Base-by-base conservation (phyloP, 2,329 filamentous ascomycete genomes). In the Epicoccum nigrum region DNA sequence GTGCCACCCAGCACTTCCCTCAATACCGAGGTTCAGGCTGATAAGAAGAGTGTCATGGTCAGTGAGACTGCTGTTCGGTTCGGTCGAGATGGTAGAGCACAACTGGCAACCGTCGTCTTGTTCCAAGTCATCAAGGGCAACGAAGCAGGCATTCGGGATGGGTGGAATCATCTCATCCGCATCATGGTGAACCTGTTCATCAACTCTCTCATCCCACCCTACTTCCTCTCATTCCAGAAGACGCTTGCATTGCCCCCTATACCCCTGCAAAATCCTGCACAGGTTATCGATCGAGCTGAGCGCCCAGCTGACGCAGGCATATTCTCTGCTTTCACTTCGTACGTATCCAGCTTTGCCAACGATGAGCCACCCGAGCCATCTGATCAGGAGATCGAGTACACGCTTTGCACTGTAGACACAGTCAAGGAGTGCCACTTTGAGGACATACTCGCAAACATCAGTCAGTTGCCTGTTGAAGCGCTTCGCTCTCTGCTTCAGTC, bases 361-460 rank as follows among this genome's bases (percentile, higher is more conserved):
- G 94, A 97, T 72, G 94, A 99, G 68, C 94, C 94, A 11, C 94
- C 94, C 0, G 94, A 99, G 75, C 94, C 94, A 2, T 97, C 94
- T 1, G 92, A 97, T 59, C 93, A 97, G 70, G 94, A 99, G 71
- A 81, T 99, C 23, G 94, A 99, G 67, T 96, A 94, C 69, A 97
- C 94, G 0, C 79, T 99, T 8, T 94, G 90, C 69, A 93, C 94
- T 1, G 89, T 97, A 2, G 94, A 97, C 70, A 99, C 93, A 65
- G 86, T 99, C 33, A 93, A 90, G 62, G 88, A 91, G 35, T 99
- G 94, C 71, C 86, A 88, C 47, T 88, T 97, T 68, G 86, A 87
- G 51, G 85, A 89, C 56, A 86, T 97, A 3, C 86, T 97, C 61
- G 81, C 84, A 11, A 96, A 96, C 66, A 87, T 97, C 52, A 89